A percentile compares a stretch with the other conserved stretches of the same genome.
Conservation (phyloP, 345 rosid genomes). For the Syzygium aqueum region DNA sequence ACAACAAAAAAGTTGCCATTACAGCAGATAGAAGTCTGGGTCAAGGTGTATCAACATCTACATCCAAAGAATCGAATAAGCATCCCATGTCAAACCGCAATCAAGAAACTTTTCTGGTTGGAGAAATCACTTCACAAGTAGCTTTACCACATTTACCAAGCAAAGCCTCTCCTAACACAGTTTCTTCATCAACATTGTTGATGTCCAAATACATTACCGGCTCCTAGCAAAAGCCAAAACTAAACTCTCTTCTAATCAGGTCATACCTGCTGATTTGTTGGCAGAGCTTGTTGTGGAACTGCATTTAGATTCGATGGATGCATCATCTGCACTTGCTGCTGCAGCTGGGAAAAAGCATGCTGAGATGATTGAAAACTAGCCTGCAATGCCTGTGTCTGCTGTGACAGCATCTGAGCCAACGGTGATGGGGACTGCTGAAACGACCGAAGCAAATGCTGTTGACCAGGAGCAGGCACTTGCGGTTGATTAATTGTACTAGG, state of each 20-base stretch:
- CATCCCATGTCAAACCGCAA: background rate
- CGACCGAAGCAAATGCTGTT: constrained; percentile 54
- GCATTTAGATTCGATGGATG: constrained; percentile 66
- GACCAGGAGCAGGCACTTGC: constrained; percentile 35
- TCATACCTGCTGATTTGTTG: constrained; percentile 63
- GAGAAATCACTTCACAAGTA: background rate
- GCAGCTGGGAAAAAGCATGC: constrained; percentile 91
- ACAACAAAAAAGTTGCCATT: background rate
- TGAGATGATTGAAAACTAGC: constrained; percentile 92
- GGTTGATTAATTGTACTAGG: constrained; percentile 44
- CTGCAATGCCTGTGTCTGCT: constrained; percentile 80
- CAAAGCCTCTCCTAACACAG: background rate
- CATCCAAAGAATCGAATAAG: background rate
- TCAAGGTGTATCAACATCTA: background rate
- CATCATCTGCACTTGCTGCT: constrained; percentile 84
- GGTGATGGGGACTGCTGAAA: constrained; percentile 86
- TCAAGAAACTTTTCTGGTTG: background rate
- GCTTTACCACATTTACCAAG: background rate
- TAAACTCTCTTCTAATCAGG: background rate
- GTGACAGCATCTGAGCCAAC: constrained; percentile 85
- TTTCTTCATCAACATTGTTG: background rate
- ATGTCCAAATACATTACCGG: background rate
- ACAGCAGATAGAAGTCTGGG: background rate
- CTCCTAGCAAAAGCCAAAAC: background rate
- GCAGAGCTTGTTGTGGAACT: constrained; percentile 47